These are phyloP conservation scores for Pythium utonaiense DNA, from an alignment of 352 stramenopile genomes.

Conservation along the genomic window DNA sequence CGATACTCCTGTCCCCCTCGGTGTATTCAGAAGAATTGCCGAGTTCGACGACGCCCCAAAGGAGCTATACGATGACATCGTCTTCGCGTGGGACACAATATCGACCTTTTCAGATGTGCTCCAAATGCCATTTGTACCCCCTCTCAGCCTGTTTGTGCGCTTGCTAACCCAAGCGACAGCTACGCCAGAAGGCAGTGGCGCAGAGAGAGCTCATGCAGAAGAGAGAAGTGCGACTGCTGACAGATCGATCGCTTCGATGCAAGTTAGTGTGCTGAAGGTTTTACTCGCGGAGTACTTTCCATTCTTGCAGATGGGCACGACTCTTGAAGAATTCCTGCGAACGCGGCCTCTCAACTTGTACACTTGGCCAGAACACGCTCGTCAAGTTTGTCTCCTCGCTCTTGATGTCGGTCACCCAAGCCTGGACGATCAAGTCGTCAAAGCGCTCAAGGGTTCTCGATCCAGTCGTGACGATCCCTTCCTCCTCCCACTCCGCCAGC, in stretches of 20 bases:
- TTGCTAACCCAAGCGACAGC: conserved; percentile 36
- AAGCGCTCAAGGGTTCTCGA: conserved; percentile 71
- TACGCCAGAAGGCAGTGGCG: conserved; percentile 28
- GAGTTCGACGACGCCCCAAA: conserved; percentile 40
- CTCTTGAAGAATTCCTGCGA: conserved; percentile 64
- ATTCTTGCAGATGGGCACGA: conserved; percentile 63
- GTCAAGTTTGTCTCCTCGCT: conserved; percentile 67
- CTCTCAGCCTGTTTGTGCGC: conserved; percentile 47
- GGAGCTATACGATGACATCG: conserved; percentile 47
- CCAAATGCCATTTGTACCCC: conserved; percentile 42
- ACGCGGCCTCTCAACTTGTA: conserved; percentile 72
- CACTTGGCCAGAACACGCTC: conserved; percentile 79
- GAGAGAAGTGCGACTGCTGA: conserved; percentile 39
- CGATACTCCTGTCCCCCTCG: conserved; percentile 26
- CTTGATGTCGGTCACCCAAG: conserved; percentile 71
- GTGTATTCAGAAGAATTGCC: conserved; percentile 28
- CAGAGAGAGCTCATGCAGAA: conserved; percentile 26
- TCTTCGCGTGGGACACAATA: conserved; percentile 78
- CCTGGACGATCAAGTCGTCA: conserved; percentile 66
- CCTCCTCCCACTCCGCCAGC: conserved; percentile 44
- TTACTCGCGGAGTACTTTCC: conserved; percentile 67
- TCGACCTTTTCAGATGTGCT: conserved; percentile 71
- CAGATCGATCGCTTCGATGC: conserved; percentile 50
- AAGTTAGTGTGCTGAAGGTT: conserved; percentile 45
- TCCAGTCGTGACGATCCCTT: conserved; percentile 67